Evolutionary conservation across 2,329 filamentous ascomycete species (phyloP).

Genomic region (Leptographium flavum): DNA sequence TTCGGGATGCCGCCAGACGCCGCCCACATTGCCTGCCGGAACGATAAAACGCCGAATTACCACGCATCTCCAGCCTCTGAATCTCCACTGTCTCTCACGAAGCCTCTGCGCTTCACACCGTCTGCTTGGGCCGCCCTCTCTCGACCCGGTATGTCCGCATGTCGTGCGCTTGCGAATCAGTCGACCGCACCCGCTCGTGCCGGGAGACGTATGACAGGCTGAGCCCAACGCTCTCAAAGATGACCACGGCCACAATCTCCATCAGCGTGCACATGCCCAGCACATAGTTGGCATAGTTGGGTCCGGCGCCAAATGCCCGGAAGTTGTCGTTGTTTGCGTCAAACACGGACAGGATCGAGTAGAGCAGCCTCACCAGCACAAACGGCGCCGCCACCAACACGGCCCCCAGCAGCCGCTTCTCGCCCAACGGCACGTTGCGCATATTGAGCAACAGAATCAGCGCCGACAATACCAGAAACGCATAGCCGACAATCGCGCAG

Average conservation of each 20-base stretch:
- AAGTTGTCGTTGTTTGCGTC: constrained; percentile 23
- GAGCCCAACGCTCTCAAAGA: constrained; percentile 26
- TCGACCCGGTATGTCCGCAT: too few relatives aligned
- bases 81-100: neutral
- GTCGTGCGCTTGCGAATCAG: neutral
- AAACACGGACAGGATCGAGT: constrained; percentile 29
- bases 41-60: too few relatives aligned
- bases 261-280: constrained; percentile 33
- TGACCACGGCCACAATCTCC: constrained; percentile 31
- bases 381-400: constrained; percentile 30
- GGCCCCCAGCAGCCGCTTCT: constrained; percentile 30
- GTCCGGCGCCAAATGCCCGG: constrained; percentile 23
- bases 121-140: neutral
- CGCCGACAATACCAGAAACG: constrained; percentile 16
- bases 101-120: neutral
- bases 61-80: too few relatives aligned
- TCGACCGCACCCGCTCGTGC: neutral
- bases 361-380: constrained; percentile 33
- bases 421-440: constrained; percentile 23
- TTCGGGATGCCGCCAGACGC: too few relatives aligned
- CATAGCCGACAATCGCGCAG: constrained; percentile 27
- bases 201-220: constrained; percentile 15
- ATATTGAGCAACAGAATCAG: constrained; percentile 9
- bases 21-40: too few relatives aligned
- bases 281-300: constrained; percentile 19